phyloP scores from a whole-genome alignment of 441 rosid species.

The Erodium texanum region DNA sequence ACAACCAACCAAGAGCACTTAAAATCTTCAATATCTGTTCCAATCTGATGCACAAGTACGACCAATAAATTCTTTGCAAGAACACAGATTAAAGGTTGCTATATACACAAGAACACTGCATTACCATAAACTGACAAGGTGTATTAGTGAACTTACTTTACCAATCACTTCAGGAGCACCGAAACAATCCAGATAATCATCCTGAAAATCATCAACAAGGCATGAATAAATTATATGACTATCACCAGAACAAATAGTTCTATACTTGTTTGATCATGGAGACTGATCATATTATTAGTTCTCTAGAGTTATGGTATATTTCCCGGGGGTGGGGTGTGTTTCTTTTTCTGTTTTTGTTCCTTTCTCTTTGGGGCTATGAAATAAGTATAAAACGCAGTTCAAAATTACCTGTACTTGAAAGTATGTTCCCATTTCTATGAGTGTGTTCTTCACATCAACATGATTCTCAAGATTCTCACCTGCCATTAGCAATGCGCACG shows the following conservation, averaged over 20 bases:
- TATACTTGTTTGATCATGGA: neutral
- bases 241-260: neutral
- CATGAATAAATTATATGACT: neutral
- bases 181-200: conserved; percentile 82
- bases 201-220: conserved; percentile 28
- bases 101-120: too few relatives aligned
- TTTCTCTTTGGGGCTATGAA: neutral
- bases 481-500: conserved; percentile 72
- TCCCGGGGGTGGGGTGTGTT: too few relatives aligned
- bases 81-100: too few relatives aligned
- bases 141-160: conserved; percentile 39
- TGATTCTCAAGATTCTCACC: conserved; percentile 76
- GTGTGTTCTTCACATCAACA: conserved; percentile 54
- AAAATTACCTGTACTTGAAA: conserved; percentile 71
- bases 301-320: neutral
- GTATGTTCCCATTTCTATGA: conserved; percentile 78
- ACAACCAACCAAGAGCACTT: conserved; percentile 95
- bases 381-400: neutral
- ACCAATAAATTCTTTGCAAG: neutral
- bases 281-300: neutral
- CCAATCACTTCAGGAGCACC: conserved; percentile 71
- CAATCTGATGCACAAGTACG: conserved; percentile 38
- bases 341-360: neutral
- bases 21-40: conserved; percentile 87
- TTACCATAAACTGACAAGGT: neutral